These are phyloP conservation scores for Cajanus cajan DNA, from an alignment of 306 rosid species.

Conservation along the genomic window DNA sequence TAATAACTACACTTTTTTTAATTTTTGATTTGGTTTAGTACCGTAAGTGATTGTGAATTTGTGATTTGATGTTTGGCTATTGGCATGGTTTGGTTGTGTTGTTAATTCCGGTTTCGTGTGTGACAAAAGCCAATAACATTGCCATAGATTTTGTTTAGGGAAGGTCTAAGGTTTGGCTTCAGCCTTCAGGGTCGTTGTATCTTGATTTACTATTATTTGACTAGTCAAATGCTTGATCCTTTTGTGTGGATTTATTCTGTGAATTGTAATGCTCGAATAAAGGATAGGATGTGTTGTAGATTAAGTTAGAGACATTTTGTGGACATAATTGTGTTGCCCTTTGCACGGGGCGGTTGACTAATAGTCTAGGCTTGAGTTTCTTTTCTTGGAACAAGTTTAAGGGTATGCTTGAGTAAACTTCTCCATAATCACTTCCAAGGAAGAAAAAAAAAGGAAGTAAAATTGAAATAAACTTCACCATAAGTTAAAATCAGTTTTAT, in stretches of 20 bases:
- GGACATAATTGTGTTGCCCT: neutral
- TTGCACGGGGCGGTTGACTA: neutral
- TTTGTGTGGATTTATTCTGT: neutral
- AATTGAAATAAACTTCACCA: too few relatives aligned
- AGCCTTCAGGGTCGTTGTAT: neutral
- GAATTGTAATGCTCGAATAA: neutral
- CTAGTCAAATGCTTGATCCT: slow-evolving; percentile 7
- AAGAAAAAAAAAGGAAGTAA: too few relatives aligned
- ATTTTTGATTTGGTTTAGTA: neutral
- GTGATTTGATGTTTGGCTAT: too few relatives aligned
- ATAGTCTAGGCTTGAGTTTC: neutral
- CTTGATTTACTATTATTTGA: neutral
- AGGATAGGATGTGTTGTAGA: neutral
- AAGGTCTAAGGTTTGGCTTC: neutral
- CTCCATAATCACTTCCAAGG: too few relatives aligned
- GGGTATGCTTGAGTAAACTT: too few relatives aligned
- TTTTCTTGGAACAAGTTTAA: neutral
- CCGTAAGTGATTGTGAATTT: slow-evolving; percentile 1
- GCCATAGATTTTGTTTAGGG: too few relatives aligned
- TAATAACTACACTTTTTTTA: slow-evolving; percentile 31
- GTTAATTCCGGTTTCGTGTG: neutral
- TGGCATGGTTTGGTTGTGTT: too few relatives aligned
- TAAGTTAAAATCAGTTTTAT: too few relatives aligned
- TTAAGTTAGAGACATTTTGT: slow-evolving; percentile 7
- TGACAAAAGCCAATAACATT: neutral